Evolutionary conservation across 768 basidiomycete genomes (phyloP).

Genomic region (Stropharia rugosoannulata): DNA sequence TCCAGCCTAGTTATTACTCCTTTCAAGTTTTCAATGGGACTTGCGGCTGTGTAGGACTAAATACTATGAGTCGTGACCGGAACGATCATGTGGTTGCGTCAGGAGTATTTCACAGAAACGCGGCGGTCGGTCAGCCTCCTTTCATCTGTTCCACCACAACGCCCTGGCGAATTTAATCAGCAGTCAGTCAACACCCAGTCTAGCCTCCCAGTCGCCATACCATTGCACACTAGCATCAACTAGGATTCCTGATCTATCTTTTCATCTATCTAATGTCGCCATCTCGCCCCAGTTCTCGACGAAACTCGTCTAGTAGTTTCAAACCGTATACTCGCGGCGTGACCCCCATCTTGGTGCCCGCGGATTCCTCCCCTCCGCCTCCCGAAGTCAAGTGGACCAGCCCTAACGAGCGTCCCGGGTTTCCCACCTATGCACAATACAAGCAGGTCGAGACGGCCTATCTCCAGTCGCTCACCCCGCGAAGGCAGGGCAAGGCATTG

Average conservation of each 20-base stretch:
- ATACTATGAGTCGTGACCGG: background rate
- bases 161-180: slow-evolving; percentile 12
- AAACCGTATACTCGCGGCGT: slow-evolving; percentile 35
- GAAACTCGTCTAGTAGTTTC: slow-evolving; percentile 23
- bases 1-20: too few species aligned
- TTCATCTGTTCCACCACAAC: slow-evolving; percentile 19
- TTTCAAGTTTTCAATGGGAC: too few species aligned
- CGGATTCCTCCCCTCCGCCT: slow-evolving; percentile 6
- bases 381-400: slow-evolving; percentile 3
- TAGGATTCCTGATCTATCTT: slow-evolving; percentile 9
- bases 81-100: slow-evolving; percentile 3
- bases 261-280: slow-evolving; percentile 29
- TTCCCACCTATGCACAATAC: slow-evolving; percentile 64
- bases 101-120: slow-evolving; percentile 2
- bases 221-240: slow-evolving; percentile 10
- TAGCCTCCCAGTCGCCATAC: slow-evolving; percentile 19
- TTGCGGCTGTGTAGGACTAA: too few species aligned
- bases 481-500: slow-evolving; percentile 64
- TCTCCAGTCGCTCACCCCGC: slow-evolving; percentile 53
- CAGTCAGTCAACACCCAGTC: slow-evolving; percentile 15
- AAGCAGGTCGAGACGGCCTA: slow-evolving; percentile 58
- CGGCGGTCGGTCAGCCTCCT: slow-evolving; percentile 27
- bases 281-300: slow-evolving; percentile 26
- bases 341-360: slow-evolving; percentile 15
- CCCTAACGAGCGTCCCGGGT: slow-evolving; percentile 36